Evolutionary conservation across 192 early-diverging fungal genomes (phyloP).

Genomic region (Coemansia aciculifera): DNA sequence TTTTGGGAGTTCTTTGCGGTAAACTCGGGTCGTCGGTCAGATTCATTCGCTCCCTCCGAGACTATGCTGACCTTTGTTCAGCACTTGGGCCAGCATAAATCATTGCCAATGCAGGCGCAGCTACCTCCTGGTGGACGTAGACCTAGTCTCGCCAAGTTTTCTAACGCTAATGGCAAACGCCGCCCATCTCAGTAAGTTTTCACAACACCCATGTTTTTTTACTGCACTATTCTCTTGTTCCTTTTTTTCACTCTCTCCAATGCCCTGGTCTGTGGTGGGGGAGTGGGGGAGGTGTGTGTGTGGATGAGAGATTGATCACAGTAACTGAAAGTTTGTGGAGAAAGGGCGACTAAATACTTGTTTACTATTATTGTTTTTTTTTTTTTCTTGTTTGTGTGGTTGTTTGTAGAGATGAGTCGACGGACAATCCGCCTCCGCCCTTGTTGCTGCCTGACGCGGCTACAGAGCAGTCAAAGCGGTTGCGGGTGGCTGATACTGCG

Average conservation of each 20-base stretch:
- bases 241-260: not conserved
- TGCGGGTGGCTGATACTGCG: not conserved
- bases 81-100: slow-evolving; percentile 21
- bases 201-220: slow-evolving; percentile 5
- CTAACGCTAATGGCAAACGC: slow-evolving; percentile 44
- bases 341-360: not conserved
- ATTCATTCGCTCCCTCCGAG: slow-evolving; percentile 9
- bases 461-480: not conserved
- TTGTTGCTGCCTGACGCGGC: not conserved
- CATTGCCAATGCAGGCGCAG: not conserved
- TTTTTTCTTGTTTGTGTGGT: not conserved
- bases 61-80: slow-evolving; percentile 28
- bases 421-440: not conserved
- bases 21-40: slow-evolving; percentile 23
- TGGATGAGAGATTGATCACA: slow-evolving; percentile 3
- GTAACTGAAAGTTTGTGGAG: not conserved
- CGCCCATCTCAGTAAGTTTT: slow-evolving; percentile 33
- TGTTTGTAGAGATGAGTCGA: slow-evolving; percentile 13
- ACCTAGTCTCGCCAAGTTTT: slow-evolving; percentile 5
- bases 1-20: slow-evolving; percentile 41
- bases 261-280: not conserved
- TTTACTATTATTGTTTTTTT: slow-evolving; percentile 2
- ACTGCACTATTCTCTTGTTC: slow-evolving; percentile 14
- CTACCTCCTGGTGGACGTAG: not conserved
- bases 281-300: not conserved